Evolutionary conservation across 345 rosid species (phyloP).

Genomic region (Cochlearia excelsa): DNA sequence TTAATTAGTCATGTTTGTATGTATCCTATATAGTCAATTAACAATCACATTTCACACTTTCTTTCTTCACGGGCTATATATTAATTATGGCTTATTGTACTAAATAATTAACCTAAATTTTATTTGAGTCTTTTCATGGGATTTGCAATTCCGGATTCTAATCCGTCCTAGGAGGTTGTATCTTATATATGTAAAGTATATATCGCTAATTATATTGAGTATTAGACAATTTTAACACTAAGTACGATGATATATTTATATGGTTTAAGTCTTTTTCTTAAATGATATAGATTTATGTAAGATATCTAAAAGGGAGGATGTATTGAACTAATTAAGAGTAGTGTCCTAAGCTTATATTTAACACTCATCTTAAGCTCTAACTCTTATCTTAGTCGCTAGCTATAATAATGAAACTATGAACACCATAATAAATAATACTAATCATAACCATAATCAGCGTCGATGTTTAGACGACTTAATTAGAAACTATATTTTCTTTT

Average conservation of each 20-base stretch:
- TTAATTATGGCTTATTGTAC: background rate
- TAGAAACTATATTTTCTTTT: background rate
- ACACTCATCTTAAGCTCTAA: no score
- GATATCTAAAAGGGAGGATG: no score
- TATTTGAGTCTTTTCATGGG: slow-evolving; percentile 22
- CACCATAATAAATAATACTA: no score
- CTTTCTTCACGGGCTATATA: slow-evolving; percentile 21
- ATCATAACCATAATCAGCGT: slow-evolving; percentile 12
- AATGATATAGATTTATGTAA: no score
- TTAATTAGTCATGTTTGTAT: no score
- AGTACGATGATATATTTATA: background rate
- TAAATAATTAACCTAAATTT: slow-evolving; percentile 17
- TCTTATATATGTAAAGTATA: background rate
- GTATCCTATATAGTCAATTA: no score
- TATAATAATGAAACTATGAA: no score
- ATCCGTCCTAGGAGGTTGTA: slow-evolving; percentile 38
- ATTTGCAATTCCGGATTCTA: slow-evolving; percentile 36
- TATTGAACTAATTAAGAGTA: no score
- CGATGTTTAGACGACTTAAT: slow-evolving; percentile 7
- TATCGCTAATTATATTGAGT: background rate
- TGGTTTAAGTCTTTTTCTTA: no score
- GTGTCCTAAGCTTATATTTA: no score
- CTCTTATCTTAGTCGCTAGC: no score
- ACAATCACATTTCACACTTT: background rate
- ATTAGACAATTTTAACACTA: slow-evolving; percentile 1